Percentiles rank a stretch among this genome's conserved stretches.
phyloP scores from a whole-genome alignment of 306 rosid genomes.

The Malus sylvestris region DNA sequence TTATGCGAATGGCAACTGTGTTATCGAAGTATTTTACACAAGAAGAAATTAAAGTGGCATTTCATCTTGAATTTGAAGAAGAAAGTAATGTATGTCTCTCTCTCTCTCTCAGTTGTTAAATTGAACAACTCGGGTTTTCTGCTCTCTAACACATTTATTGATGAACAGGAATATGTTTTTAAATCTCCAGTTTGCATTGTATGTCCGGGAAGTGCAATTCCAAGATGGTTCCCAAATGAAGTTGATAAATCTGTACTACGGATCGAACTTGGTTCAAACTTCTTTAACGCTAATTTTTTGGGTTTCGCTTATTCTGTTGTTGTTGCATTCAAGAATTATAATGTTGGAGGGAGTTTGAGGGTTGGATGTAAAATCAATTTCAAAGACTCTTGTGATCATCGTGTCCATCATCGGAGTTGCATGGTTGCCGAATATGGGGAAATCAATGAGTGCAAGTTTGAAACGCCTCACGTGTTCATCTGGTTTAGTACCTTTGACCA shows the following conservation, averaged over 20 bases:
- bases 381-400: background rate
- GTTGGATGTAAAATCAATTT: background rate
- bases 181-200: too few relatives aligned
- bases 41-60: too few relatives aligned
- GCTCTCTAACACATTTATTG: background rate
- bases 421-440: background rate
- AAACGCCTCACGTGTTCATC: background rate
- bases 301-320: background rate
- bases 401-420: background rate
- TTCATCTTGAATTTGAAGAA: too few relatives aligned
- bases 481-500: background rate
- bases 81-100: too few relatives aligned
- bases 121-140: too few relatives aligned
- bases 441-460: background rate
- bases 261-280: background rate
- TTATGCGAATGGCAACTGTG: too few relatives aligned
- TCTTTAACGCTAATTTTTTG: background rate
- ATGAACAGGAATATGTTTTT: background rate
- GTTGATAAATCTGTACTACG: background rate
- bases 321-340: background rate
- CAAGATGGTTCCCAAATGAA: conserved; percentile 6
- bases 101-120: too few relatives aligned
- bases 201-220: conserved; percentile 6
- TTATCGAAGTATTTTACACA: too few relatives aligned
- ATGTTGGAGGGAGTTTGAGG: background rate